phyloP scores from a whole-genome alignment of 176 grass and related monocot species.

The Phyllostachys edulis region DNA sequence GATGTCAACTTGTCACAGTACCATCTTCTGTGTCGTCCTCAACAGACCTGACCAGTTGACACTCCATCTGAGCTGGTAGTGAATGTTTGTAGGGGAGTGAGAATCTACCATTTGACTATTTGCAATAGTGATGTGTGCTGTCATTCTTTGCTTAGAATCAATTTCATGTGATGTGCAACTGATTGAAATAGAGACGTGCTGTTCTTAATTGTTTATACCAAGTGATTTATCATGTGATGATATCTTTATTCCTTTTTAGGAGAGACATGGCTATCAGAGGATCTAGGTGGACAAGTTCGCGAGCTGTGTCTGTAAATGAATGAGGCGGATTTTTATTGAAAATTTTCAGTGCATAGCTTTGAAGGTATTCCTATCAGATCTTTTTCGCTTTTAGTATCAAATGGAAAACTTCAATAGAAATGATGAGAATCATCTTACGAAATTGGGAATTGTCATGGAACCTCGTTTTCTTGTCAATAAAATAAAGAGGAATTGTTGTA shows the following conservation, averaged over 20 bases:
- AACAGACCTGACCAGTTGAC: conserved; percentile 19
- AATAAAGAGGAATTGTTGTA: background rate
- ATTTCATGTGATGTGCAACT: background rate
- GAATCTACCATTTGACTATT: conserved; percentile 44
- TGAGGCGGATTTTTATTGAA: background rate
- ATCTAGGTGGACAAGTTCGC: conserved; percentile 14
- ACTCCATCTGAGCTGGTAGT: conserved; percentile 38
- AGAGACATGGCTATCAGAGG: conserved; percentile 22
- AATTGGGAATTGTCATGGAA: background rate
- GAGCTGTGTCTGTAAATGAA: conserved; percentile 4
- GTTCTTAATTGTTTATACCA: conserved; percentile 17
- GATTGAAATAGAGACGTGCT: conserved; percentile 6
- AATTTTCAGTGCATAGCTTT: conserved; percentile 25
- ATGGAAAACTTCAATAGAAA: conserved; percentile 14
- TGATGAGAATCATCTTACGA: background rate
- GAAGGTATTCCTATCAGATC: conserved; percentile 13
- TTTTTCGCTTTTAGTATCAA: conserved; percentile 3
- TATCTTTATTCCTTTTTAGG: conserved; percentile 32
- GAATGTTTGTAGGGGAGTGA: conserved; percentile 34
- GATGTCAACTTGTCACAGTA: conserved; percentile 3
- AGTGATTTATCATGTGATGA: conserved; percentile 20
- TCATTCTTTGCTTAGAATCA: conserved; percentile 36
- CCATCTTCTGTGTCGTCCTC: conserved; percentile 23
- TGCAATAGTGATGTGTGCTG: conserved; percentile 25
- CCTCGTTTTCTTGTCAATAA: background rate